Conservation (phyloP, 768 basidiomycete genomes). For the Hysterangium stoloniferum region DNA sequence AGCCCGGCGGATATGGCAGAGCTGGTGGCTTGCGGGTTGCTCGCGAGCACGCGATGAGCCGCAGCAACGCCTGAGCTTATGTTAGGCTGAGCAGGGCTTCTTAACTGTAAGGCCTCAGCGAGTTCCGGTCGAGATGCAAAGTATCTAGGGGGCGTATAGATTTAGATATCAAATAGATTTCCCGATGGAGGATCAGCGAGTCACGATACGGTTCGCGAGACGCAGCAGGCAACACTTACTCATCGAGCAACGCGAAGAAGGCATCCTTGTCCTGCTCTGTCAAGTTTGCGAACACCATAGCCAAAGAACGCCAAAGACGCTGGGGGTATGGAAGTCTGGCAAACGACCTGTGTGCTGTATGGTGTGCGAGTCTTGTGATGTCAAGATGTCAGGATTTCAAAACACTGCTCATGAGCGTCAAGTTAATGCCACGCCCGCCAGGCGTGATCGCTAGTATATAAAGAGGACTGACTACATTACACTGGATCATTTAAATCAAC, state of each 20-base stretch:
- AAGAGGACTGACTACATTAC: conserved; percentile 4
- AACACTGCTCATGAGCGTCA: background rate
- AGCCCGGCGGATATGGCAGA: conserved; percentile 35
- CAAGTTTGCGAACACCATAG: conserved; percentile 69
- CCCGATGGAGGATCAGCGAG: background rate
- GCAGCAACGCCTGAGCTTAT: conserved; percentile 29
- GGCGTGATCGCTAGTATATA: background rate
- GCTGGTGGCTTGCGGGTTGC: conserved; percentile 35
- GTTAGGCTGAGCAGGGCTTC: conserved; percentile 13
- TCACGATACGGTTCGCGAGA: background rate
- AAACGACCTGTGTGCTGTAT: background rate
- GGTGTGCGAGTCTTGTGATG: background rate
- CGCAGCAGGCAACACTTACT: conserved; percentile 36
- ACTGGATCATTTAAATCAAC: background rate
- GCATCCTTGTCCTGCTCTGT: conserved; percentile 65
- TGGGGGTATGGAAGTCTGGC: background rate
- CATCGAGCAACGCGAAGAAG: conserved; percentile 74
- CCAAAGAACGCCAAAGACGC: no score
- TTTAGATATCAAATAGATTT: background rate
- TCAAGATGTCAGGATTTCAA: background rate
- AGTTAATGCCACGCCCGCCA: background rate
- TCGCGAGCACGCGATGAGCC: conserved; percentile 37
- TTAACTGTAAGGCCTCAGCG: conserved; percentile 4
- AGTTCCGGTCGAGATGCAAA: conserved; percentile 67
- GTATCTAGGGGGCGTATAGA: conserved; percentile 43